A percentile compares a stretch with the other conserved stretches of the same genome.
Evolutionary conservation across 2,329 filamentous ascomycete species (phyloP).

Genomic region (Trichoderma sp.): DNA sequence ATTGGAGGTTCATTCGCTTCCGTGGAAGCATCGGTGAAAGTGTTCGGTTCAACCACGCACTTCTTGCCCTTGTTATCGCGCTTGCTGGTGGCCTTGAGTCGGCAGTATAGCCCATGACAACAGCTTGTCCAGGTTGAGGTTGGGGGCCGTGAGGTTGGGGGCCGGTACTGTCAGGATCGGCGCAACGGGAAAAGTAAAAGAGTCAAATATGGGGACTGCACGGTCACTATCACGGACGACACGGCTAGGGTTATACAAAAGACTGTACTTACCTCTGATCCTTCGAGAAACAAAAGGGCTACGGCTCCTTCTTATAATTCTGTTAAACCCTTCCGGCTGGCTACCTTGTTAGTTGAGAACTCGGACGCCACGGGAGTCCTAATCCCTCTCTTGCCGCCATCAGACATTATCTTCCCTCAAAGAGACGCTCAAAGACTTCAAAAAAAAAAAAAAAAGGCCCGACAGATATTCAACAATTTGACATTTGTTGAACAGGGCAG

Average conservation of each 20-base stretch:
- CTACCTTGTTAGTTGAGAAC: too few relatives aligned
- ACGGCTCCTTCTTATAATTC: too few relatives aligned
- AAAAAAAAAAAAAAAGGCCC: not conserved
- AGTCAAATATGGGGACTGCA: too few relatives aligned
- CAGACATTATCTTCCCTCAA: not conserved
- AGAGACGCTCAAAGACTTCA: not conserved
- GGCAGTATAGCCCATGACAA: conserved; percentile 90
- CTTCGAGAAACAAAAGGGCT: too few relatives aligned
- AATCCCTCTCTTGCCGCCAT: too few relatives aligned
- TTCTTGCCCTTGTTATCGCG: conserved; percentile 65
- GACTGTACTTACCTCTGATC: too few relatives aligned
- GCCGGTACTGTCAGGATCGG: conserved; percentile 45
- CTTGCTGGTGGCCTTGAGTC: conserved; percentile 65
- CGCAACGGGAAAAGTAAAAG: too few relatives aligned
- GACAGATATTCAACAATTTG: not conserved
- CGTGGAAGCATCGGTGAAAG: too few relatives aligned
- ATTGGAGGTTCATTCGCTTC: not conserved
- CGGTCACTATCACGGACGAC: too few relatives aligned
- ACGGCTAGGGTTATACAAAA: too few relatives aligned
- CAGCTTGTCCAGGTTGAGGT: conserved; percentile 56
- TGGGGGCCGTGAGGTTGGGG: conserved; percentile 52
- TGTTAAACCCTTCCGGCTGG: too few relatives aligned
- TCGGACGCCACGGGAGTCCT: too few relatives aligned
- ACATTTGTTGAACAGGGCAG: not conserved
- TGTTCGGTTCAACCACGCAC: conserved; percentile 48